Percentiles rank a stretch among this genome's conserved stretches.
Evolutionary conservation across 768 basidiomycete species (phyloP).

Genomic region (Leccinum aurantiacum): DNA sequence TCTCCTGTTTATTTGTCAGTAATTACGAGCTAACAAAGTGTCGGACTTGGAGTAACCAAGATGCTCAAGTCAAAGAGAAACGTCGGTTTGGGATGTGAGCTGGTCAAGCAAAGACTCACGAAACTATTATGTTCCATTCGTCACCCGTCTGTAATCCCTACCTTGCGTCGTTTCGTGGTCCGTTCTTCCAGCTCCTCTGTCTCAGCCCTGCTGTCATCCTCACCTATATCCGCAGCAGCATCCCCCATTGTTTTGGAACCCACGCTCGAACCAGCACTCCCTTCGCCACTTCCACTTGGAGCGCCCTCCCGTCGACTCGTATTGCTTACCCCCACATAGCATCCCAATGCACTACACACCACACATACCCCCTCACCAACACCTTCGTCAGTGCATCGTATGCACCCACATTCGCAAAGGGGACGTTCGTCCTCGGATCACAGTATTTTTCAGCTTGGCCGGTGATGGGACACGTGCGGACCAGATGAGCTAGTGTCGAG

Average conservation of each 20-base stretch:
- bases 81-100: too few relatives aligned
- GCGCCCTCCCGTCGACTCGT: neutral
- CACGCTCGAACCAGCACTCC: neutral
- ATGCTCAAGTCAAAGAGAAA: too few relatives aligned
- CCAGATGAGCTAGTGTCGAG: constrained; percentile 48
- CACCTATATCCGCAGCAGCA: neutral
- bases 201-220: neutral
- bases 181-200: constrained; percentile 12
- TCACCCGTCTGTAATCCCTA: constrained; percentile 10
- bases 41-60: too few relatives aligned
- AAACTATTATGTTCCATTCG: neutral
- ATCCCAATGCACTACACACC: constrained; percentile 47
- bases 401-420: constrained; percentile 70
- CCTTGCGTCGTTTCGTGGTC: constrained; percentile 15
- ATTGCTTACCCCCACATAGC: constrained; percentile 35
- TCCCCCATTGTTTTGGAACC: too few relatives aligned
- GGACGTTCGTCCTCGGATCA: constrained; percentile 78
- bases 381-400: constrained; percentile 63
- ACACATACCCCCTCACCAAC: constrained; percentile 67
- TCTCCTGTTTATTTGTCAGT: too few relatives aligned
- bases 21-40: too few relatives aligned
- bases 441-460: constrained; percentile 74
- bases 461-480: constrained; percentile 71
- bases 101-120: too few relatives aligned
- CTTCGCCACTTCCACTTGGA: neutral